Conservation (phyloP, 371 early-diverging fungal genomes). For the Conidiobolus incongruus region DNA sequence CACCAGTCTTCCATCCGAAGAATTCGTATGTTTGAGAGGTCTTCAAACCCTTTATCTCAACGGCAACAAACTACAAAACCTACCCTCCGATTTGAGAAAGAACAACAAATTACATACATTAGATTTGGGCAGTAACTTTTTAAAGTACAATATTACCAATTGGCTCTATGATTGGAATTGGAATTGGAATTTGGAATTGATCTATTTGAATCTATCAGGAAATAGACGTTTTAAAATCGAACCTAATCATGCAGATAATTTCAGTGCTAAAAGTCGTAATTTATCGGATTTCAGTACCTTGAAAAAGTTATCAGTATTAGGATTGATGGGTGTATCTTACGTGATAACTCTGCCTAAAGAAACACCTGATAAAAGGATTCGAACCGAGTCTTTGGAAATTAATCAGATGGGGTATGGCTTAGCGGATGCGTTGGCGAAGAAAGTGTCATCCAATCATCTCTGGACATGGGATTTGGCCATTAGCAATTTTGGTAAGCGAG, state of each 20-base stretch:
- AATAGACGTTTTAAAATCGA: constrained; percentile 77
- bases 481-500: constrained; percentile 53
- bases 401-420: constrained; percentile 68
- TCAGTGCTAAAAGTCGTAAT: constrained; percentile 18
- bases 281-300: constrained; percentile 57
- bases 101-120: constrained; percentile 42
- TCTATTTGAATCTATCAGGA: constrained; percentile 75
- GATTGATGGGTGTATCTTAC: constrained; percentile 74
- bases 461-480: constrained; percentile 60
- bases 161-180: constrained; percentile 96
- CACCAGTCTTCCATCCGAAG: constrained; percentile 63
- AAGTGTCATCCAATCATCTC: constrained; percentile 10
- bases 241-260: constrained; percentile 22
- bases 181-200: constrained; percentile 80
- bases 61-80: constrained; percentile 68
- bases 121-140: constrained; percentile 67
- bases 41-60: constrained; percentile 60
- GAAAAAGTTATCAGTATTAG: constrained; percentile 47
- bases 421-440: constrained; percentile 53
- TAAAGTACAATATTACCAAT: constrained; percentile 83
- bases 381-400: constrained; percentile 60
- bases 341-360: constrained; percentile 66
- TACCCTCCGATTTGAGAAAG: constrained; percentile 83
- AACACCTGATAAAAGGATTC: constrained; percentile 49
- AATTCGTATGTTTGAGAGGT: constrained; percentile 44